Evolutionary conservation across 768 basidiomycete genomes (phyloP).

Genomic region (Leccinum aurantiacum): DNA sequence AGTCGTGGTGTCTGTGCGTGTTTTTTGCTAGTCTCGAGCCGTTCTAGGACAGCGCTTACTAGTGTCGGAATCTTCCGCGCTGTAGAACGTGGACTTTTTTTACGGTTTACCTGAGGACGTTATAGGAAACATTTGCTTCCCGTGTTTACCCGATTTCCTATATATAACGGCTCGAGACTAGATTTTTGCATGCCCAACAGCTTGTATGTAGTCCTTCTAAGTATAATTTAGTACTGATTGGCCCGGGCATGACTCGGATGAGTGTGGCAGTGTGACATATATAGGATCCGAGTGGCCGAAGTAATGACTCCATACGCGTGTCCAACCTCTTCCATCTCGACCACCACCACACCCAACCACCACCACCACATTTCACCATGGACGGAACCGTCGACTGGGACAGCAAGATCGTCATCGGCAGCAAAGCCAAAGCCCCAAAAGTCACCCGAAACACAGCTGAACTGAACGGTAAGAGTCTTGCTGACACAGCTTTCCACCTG

Average conservation of each 20-base stretch:
- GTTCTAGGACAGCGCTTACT: too few relatives aligned
- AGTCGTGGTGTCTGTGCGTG: too few relatives aligned
- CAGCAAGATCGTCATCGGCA: constrained; percentile 68
- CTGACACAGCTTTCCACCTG: background rate
- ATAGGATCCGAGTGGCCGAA: background rate
- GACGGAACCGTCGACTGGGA: constrained; percentile 69
- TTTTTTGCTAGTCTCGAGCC: too few relatives aligned
- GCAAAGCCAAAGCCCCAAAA: constrained; percentile 60
- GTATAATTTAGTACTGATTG: too few relatives aligned
- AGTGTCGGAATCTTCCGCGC: too few relatives aligned
- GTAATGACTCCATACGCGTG: background rate
- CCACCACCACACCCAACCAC: constrained; percentile 12
- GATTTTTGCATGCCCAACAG: too few relatives aligned
- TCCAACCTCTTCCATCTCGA: constrained; percentile 5
- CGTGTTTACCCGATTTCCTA: too few relatives aligned
- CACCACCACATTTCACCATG: constrained; percentile 17
- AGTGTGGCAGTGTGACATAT: constrained; percentile 8
- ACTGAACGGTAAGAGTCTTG: constrained; percentile 44
- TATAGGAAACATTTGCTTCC: too few relatives aligned
- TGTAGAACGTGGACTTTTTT: too few relatives aligned
- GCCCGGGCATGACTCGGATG: background rate
- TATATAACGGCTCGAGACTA: too few relatives aligned
- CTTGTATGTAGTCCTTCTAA: too few relatives aligned
- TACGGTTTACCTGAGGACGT: too few relatives aligned
- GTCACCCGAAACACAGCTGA: constrained; percentile 62